Base-by-base conservation (phyloP, 2,329 filamentous ascomycete species). In the Colletotrichum eremochloae region DNA sequence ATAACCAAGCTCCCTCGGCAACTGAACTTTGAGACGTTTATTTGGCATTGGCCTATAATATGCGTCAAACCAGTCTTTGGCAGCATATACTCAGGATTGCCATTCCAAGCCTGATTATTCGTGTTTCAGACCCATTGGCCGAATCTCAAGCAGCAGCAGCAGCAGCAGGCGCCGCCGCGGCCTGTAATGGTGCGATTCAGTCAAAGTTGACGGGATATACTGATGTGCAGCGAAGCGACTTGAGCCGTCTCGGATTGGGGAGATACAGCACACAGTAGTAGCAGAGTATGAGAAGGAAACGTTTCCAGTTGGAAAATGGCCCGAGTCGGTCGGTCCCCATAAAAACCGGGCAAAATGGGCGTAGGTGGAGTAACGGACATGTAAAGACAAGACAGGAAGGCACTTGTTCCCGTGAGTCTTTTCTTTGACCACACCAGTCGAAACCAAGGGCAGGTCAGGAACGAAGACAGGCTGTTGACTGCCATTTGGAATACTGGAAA, bases 321-420 rank as follows among this genome's bases (percentile, higher is more conserved):
- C 60, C 60, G 60, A 69, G 46, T 64, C 52, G 66, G 60, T 60
- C 69, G 24, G 24, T 24, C 48, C 53, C 66, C 66, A 69, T 52
- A 56, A 64, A 69, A 69, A 36, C 36, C 53, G 60, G 66, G 40
- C 66, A 56, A 31, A 56, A 62, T 50, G 48, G 65, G 53, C 61
- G 53, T 61, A 55, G 60, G 70, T 69, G 70, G 70, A 57, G 66
- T 60, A 70, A 31, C 20, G 38, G 55, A 31, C 46, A 69, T 11
- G 53, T 69, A 33, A 69, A 65, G 48, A 65, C 66, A 55, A 69
- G 55, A 72, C 66, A 69, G 55, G 66, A 72, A 69, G 53, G 58
- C 60, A 50, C 66, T 70, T 72, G 60, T 48, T 64, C 52, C 66
- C 46, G 53, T 65, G 69, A 72, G 65, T 60, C 44, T 64, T 64